Base-by-base conservation (phyloP, 2,329 filamentous ascomycete genomes). In the Aspergillus sclerotialis region DNA sequence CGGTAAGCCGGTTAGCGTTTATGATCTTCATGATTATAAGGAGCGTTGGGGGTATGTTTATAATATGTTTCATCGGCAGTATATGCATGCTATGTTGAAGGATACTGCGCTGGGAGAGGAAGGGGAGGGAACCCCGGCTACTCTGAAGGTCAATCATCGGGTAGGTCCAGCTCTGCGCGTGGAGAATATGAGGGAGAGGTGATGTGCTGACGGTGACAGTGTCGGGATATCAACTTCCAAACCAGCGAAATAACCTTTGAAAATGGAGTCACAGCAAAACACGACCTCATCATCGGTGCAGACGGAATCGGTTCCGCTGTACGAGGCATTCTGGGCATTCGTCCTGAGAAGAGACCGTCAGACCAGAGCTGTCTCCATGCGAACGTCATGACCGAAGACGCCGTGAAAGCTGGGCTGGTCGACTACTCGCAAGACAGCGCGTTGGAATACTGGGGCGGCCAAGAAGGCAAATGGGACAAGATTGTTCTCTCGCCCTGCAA, bases 401-500 rank as follows among this genome's bases (percentile, higher is more conserved):
- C 75, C 1, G 68, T 76, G 18, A 64, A 65, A 37, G 62, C 75
- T 1, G 79, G 79, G 2, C 68, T 83, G 0, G 68, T 76, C 19
- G 76, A 83, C 52, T 82, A 80, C 57, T 76, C 76, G 0, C 49
- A 68, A 21, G 55, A 83, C 58, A 64, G 55, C 16, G 79, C 78
- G 0, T 63, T 84, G 0, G 76, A 84, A 55, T 84, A 82, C 63
- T 84, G 80, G 80, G 80, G 80, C 16, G 80, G 80, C 33, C 55
- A 58, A 29, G 53, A 57, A 32, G 73, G 78, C 36, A 76, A 75
- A 48, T 76, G 67, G 67, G 75, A 82, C 56, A 84, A 84, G 67
- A 83, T 84, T 38, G 80, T 84, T 4, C 63, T 84, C 2, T 82
- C 78, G 0, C 78, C 80, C 4, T 84, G 80, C 61, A 80, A 82